phyloP scores from a whole-genome alignment of 2,329 filamentous ascomycete genomes.

The Venturia nashicola region DNA sequence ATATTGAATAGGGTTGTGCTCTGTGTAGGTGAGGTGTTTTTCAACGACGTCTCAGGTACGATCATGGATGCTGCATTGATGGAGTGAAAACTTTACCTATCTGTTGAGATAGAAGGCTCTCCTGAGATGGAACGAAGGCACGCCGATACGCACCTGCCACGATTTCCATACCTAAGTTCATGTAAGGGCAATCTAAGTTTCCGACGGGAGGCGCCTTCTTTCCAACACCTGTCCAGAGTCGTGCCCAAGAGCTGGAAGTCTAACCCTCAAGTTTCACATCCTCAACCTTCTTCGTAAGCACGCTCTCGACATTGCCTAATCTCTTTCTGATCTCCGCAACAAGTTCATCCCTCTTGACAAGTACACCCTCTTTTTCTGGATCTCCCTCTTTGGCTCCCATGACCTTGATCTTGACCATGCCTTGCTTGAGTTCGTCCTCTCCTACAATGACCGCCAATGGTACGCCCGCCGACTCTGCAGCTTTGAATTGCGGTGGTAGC shows the following conservation, averaged over 20 bases:
- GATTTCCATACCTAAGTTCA: neutral
- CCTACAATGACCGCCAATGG: slow-evolving; percentile 84
- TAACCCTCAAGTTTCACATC: slow-evolving; percentile 2
- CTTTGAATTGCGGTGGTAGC: slow-evolving; percentile 80
- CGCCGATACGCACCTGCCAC: neutral
- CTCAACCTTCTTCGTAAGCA: neutral
- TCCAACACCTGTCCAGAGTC: too few relatives aligned
- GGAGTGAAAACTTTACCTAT: too few relatives aligned
- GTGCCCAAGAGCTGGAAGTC: neutral
- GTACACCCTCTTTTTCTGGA: slow-evolving; percentile 78
- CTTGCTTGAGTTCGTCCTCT: slow-evolving; percentile 73
- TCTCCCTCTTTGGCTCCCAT: slow-evolving; percentile 68
- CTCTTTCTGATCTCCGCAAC: slow-evolving; percentile 49
- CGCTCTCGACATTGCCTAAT: slow-evolving; percentile 18
- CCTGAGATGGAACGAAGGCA: too few relatives aligned
- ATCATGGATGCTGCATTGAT: too few relatives aligned
- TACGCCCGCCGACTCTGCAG: slow-evolving; percentile 65
- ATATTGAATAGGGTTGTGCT: neutral
- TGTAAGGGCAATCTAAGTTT: neutral
- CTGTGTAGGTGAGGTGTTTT: neutral
- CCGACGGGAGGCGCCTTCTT: too few relatives aligned
- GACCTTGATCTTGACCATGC: slow-evolving; percentile 75
- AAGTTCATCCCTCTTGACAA: slow-evolving; percentile 54
- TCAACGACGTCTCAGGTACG: neutral
- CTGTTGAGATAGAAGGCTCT: neutral